Base-by-base conservation (phyloP, 2,329 filamentous ascomycete genomes). In the Trichoderma atroviride region DNA sequence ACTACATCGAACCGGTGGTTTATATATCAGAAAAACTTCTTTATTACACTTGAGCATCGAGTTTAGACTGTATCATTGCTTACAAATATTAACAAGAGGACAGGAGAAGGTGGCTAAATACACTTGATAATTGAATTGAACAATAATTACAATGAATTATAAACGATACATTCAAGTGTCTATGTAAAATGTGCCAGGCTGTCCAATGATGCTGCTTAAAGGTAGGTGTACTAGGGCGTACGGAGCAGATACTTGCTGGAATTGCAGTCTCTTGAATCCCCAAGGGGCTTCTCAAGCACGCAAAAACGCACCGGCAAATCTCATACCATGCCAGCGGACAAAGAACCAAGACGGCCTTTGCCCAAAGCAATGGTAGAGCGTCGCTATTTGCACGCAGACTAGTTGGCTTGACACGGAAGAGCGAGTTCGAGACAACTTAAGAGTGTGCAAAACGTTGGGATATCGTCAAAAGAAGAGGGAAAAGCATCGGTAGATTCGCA, bases 341-440 rank as follows among this genome's bases (percentile, higher is more conserved):
- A 74, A 71, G 68, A 75, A 72, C 80, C 87, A 88, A 87, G 84
- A 88, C 87, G 87, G 80, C 75, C 73, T 75, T 73, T 70, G 75
- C 77, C 79, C 81, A 80, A 78, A 80, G 81, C 79, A 74, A 74
- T 22, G 77, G 75, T 74, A 79, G 80, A 80, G 82, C 79, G 76
- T 87, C 81, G 70, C 87, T 97, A 86, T 97, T 85, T 92, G 94
- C 94, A 96, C 91, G 90, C 89, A 92, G 94, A 97, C 94, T 96
- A 90, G 94, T 96, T 90, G 91, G 89, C 92, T 94, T 88, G 88
- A 89, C 90, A 95, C 87, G 87, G 91, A 86, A 83, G 83, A 87
- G 85, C 78, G 84, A 79, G 82, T 83, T 89, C 87, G 87, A 94
- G 93, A 88, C 92, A 97, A 96, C 94, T 97, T 92, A 97, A 97